phyloP scores from a whole-genome alignment of 2,329 filamentous ascomycete genomes.

The Thielaviopsis populi region DNA sequence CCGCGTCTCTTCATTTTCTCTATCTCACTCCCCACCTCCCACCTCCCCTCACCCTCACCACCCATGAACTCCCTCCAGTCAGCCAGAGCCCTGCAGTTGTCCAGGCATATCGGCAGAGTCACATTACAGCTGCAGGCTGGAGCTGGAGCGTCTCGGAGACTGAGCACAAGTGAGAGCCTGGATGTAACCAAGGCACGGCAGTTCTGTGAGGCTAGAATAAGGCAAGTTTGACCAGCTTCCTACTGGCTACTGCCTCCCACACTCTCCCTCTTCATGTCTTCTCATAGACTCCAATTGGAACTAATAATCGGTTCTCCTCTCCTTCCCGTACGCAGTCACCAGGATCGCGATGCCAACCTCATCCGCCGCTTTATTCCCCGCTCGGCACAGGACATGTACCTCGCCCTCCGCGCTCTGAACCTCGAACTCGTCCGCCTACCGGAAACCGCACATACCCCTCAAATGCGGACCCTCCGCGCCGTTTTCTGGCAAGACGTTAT shows the following conservation, averaged over 20 bases:
- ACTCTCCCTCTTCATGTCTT: no score
- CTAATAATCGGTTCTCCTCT: neutral
- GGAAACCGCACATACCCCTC: conserved; percentile 76
- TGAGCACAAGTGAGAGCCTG: neutral
- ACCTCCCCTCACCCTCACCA: neutral
- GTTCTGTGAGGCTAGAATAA: conserved; percentile 8
- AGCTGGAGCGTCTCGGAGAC: neutral
- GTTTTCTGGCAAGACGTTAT: conserved; percentile 91
- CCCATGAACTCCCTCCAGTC: neutral
- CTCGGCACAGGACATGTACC: conserved; percentile 64
- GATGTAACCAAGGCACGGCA: conserved; percentile 2
- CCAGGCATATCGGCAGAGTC: neutral
- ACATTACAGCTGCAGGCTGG: neutral
- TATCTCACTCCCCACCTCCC: neutral
- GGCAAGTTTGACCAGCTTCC: neutral
- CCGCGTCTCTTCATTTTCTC: neutral
- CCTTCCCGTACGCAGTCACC: conserved; percentile 41
- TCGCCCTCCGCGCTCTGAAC: conserved; percentile 83
- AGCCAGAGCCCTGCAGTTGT: neutral
- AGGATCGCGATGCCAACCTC: conserved; percentile 78
- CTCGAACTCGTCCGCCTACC: conserved; percentile 81
- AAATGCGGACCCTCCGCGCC: conserved; percentile 74
- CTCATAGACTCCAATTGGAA: neutral
- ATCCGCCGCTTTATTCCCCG: conserved; percentile 72
- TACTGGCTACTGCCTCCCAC: neutral